A percentile compares a stretch with the other conserved stretches of the same genome.
phyloP scores from a whole-genome alignment of 177 flowering plant genomes.

The Vitis hybrid region DNA sequence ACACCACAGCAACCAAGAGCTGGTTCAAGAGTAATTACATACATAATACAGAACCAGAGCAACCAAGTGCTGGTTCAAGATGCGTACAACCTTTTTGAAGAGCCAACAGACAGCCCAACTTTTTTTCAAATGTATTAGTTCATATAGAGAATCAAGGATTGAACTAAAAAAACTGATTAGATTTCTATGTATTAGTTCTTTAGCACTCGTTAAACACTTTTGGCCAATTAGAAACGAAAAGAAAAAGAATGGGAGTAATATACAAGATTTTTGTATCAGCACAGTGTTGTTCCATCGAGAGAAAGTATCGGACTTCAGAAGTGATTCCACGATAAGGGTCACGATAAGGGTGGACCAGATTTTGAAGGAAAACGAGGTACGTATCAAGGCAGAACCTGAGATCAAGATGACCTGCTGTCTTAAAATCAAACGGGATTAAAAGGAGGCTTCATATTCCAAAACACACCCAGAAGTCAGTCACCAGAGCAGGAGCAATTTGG shows the following conservation, averaged over 20 bases:
- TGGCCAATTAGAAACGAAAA: background rate
- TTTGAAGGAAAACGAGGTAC: conserved; percentile 3
- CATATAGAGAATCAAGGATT: no score
- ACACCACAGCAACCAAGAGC: no score
- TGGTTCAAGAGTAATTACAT: no score
- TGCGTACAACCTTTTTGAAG: no score
- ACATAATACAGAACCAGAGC: no score
- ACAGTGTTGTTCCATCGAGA: background rate
- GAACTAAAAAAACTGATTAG: background rate
- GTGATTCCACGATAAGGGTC: background rate
- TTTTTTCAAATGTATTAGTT: no score
- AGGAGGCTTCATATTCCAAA: background rate
- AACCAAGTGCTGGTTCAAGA: no score
- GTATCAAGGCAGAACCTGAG: background rate
- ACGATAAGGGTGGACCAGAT: no score
- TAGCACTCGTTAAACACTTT: background rate
- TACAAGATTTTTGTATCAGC: conserved; percentile 18
- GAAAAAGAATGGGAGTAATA: conserved; percentile 18
- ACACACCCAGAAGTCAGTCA: background rate
- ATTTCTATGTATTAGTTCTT: conserved; percentile 3
- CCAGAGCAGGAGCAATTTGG: background rate
- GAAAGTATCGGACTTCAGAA: background rate
- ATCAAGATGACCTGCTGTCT: conserved; percentile 1
- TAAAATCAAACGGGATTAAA: background rate
- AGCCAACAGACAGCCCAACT: no score